Conservation (phyloP, 2,329 filamentous ascomycete species). For the Aspergillus carbonarius region DNA sequence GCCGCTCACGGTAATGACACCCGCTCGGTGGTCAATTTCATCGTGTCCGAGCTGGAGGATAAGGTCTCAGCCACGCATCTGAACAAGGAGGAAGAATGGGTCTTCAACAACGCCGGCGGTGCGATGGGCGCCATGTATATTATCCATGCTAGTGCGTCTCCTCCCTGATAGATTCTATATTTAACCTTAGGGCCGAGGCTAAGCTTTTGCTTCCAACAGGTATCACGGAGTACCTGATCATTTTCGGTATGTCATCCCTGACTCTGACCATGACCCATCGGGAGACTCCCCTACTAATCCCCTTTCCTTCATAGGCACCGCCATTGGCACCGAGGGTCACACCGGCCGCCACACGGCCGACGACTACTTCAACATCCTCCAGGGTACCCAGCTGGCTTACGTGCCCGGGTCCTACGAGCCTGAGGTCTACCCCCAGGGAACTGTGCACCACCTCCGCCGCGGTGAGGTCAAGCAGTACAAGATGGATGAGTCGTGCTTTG, state of each 20-base stretch:
- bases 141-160: constrained; percentile 71
- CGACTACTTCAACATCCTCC: constrained; percentile 91
- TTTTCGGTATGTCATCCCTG: constrained; percentile 61
- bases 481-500: constrained; percentile 40
- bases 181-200: background rate
- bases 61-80: constrained; percentile 53
- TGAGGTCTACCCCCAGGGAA: constrained; percentile 39
- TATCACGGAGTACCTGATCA: constrained; percentile 85
- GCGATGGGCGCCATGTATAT: constrained; percentile 93
- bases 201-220: constrained; percentile 21
- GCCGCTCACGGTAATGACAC: constrained; percentile 73
- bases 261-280: too few species aligned
- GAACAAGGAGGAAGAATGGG: constrained; percentile 75
- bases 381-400: constrained; percentile 41
- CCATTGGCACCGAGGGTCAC: constrained; percentile 78
- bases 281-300: background rate
- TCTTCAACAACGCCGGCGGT: constrained; percentile 89
- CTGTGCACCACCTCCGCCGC: constrained; percentile 43
- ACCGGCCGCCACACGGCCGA: constrained; percentile 85
- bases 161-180: background rate
- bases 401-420: constrained; percentile 39
- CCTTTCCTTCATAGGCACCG: constrained; percentile 26
- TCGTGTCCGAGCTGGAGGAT: constrained; percentile 65
- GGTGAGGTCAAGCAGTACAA: constrained; percentile 76
- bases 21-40: constrained; percentile 64